phyloP scores from a whole-genome alignment of 768 basidiomycete genomes.

The Mycena amicta region DNA sequence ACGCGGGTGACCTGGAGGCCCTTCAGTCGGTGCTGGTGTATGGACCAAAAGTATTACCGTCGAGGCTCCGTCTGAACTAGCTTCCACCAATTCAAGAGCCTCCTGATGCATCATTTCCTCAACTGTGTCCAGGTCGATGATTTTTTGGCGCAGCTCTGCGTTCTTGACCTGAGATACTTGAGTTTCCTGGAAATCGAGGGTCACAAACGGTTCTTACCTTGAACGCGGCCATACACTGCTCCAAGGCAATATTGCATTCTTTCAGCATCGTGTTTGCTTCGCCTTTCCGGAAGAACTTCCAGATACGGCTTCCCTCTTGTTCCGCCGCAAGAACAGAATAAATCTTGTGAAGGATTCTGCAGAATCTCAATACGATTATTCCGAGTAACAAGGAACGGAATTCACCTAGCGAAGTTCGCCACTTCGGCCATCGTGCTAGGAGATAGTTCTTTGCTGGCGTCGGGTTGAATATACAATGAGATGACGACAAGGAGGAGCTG shows the following conservation, averaged over 20 bases:
- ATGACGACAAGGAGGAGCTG: neutral
- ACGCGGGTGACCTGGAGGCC: neutral
- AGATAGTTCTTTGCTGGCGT: too few species aligned
- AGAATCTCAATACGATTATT: too few species aligned
- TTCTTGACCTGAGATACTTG: neutral
- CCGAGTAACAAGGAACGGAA: too few species aligned
- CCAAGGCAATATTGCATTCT: neutral
- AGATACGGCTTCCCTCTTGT: conserved; percentile 1
- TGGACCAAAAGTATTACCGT: neutral
- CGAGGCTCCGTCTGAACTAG: conserved; percentile 1
- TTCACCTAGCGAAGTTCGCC: neutral
- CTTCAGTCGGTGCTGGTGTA: neutral
- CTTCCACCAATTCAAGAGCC: neutral
- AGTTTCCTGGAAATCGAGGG: neutral
- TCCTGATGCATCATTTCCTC: neutral
- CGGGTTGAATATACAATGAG: neutral
- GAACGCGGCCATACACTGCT: neutral
- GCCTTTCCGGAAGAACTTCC: neutral
- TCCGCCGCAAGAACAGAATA: conserved; percentile 1
- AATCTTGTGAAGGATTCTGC: conserved; percentile 6
- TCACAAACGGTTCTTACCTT: neutral
- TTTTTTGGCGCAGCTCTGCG: neutral
- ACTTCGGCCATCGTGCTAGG: too few species aligned
- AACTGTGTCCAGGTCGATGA: neutral
- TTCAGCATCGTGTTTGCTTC: conserved; percentile 1